These are phyloP conservation scores for Penicillium daleae DNA, from an alignment of 495 filamentous ascomycete species.

Conservation along the genomic window DNA sequence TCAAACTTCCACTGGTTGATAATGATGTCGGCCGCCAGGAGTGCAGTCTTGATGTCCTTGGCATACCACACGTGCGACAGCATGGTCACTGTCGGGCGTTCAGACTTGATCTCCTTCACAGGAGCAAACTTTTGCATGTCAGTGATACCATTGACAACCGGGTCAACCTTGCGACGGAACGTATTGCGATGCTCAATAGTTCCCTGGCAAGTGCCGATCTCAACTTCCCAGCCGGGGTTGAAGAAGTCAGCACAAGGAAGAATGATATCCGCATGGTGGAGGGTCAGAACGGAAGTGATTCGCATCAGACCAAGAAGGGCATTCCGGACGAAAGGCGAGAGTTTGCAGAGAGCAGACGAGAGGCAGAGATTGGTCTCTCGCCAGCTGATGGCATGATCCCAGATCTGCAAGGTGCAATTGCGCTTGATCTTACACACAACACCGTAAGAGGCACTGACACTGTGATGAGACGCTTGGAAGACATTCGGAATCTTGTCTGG, in stretches of 20 bases:
- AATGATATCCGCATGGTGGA: slow-evolving; percentile 67
- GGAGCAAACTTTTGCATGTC: slow-evolving; percentile 68
- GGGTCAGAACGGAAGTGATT: slow-evolving; percentile 60
- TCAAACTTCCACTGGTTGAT: slow-evolving; percentile 69
- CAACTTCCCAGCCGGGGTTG: slow-evolving; percentile 69
- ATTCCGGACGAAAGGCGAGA: slow-evolving; percentile 61
- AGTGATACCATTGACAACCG: slow-evolving; percentile 69
- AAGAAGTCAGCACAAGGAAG: slow-evolving; percentile 69
- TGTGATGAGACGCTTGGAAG: slow-evolving; percentile 70
- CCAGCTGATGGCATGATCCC: slow-evolving; percentile 72
- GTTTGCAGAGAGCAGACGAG: slow-evolving; percentile 61
- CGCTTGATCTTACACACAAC: slow-evolving; percentile 69
- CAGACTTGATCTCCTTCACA: slow-evolving; percentile 58
- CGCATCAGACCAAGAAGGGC: slow-evolving; percentile 59
- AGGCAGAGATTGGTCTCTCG: slow-evolving; percentile 65
- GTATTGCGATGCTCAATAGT: slow-evolving; percentile 59
- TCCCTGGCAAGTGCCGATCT: slow-evolving; percentile 64
- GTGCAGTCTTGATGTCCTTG: slow-evolving; percentile 67
- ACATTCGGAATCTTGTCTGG: slow-evolving; percentile 65
- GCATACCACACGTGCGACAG: slow-evolving; percentile 67
- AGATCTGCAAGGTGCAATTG: slow-evolving; percentile 64
- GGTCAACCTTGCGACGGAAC: slow-evolving; percentile 67
- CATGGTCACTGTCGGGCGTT: slow-evolving; percentile 66
- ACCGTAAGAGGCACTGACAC: slow-evolving; percentile 65
- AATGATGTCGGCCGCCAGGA: slow-evolving; percentile 66